Evolutionary conservation across 2,329 filamentous ascomycete genomes (phyloP), one percentile per base, ranked within the genome.

Genomic region (Colletotrichum plurivorum): DNA sequence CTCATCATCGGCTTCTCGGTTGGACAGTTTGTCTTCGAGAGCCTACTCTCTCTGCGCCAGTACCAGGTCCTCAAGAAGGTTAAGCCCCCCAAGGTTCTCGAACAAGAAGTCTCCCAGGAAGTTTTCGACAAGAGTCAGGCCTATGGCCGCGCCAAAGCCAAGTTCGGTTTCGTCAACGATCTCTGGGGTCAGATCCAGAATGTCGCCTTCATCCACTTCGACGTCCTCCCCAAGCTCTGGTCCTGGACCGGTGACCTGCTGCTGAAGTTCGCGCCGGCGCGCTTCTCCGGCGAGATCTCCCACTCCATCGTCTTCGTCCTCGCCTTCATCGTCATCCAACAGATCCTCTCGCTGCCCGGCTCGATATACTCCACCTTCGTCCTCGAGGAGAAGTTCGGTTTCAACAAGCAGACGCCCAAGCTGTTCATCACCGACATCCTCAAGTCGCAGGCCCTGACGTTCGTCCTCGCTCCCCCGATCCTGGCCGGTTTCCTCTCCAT

Each of bases 41-140:
- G 94, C 52, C 93, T 95, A 83, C 90, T 99, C 61, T 94, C 94
- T 27, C 85, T 94, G 74, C 94, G 96, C 67, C 96, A 99, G 81
- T 98, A 98, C 81, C 89, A 90, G 73, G 90, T 98, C 64, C 88
- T 98, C 70, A 90, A 95, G 78, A 90, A 90, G 73, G 94, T 88
- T 13, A 92, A 90, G 72, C 90, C 94, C 10, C 96, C 96, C 67
- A 93, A 94, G 82, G 94, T 97, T 56, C 88, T 99, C 66, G 88
- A 94, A 76, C 92, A 93, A 75, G 95, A 98, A 81, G 93, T 99
- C 69, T 91, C 94, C 39, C 90, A 95, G 78, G 90, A 95, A 77
- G 95, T 95, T 67, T 98, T 94, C 79, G 94, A 98, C 83, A 97
- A 98, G 82, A 94, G 92, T 79, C 95, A 97, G 89, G 93, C 93